phyloP scores from a whole-genome alignment of 371 early-diverging fungal genomes.

The Sporodiniella umbellata region DNA sequence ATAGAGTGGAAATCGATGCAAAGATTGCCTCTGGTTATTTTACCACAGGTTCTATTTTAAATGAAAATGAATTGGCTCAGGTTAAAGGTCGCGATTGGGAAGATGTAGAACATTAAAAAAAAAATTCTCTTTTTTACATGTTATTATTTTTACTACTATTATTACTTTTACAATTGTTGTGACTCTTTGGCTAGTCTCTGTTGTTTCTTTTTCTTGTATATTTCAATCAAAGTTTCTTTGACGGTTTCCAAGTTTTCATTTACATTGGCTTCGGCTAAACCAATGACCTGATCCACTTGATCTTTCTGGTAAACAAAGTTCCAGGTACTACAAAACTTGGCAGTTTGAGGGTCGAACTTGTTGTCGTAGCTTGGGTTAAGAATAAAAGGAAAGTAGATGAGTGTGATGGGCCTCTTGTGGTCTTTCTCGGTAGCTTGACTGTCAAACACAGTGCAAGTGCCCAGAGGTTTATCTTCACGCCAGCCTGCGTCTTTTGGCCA shows the following conservation, averaged over 20 bases:
- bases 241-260: slow-evolving; percentile 44
- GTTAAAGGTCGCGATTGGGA: slow-evolving; percentile 87
- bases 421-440: too few species aligned
- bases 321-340: slow-evolving; percentile 60
- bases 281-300: slow-evolving; percentile 54
- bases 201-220: slow-evolving; percentile 44
- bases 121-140: background rate
- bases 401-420: slow-evolving; percentile 37
- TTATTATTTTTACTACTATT: background rate
- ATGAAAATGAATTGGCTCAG: slow-evolving; percentile 53
- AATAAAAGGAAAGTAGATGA: slow-evolving; percentile 62
- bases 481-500: slow-evolving; percentile 44
- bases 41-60: slow-evolving; percentile 62
- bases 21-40: slow-evolving; percentile 96
- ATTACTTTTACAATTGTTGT: background rate
- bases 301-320: slow-evolving; percentile 58
- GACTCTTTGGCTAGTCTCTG: slow-evolving; percentile 7
- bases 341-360: slow-evolving; percentile 59
- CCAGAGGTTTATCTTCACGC: slow-evolving; percentile 28
- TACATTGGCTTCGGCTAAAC: slow-evolving; percentile 49
- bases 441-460: slow-evolving; percentile 26
- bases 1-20: slow-evolving; percentile 92
- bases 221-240: slow-evolving; percentile 31
- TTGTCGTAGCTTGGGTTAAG: slow-evolving; percentile 44
- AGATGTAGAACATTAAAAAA: slow-evolving; percentile 60